Percentiles rank a stretch among this genome's conserved stretches.
Evolutionary conservation across 495 filamentous ascomycete species (phyloP).

Genomic region (Hypoxylon crocopeplum): DNA sequence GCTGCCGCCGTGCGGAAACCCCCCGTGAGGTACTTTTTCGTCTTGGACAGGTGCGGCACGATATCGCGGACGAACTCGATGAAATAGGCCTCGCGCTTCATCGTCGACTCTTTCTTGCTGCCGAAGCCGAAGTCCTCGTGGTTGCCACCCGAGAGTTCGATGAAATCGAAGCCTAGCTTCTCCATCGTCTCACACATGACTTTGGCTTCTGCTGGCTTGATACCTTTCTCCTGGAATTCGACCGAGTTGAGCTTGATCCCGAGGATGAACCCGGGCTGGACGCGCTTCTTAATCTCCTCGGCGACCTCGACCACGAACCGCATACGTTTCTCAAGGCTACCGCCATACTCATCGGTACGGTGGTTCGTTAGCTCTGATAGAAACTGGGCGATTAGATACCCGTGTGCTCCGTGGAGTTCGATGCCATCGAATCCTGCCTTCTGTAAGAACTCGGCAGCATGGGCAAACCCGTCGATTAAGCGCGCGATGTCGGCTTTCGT

Average conservation of each 20-base stretch:
- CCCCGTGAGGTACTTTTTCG: slow-evolving; percentile 61
- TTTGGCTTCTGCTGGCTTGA: slow-evolving; percentile 60
- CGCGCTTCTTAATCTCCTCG: slow-evolving; percentile 52
- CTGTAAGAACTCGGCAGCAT: slow-evolving; percentile 60
- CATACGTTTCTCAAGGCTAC: slow-evolving; percentile 62
- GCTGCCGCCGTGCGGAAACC: slow-evolving; percentile 56
- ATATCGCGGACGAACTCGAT: slow-evolving; percentile 66
- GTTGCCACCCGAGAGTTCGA: slow-evolving; percentile 69
- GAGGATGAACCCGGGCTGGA: slow-evolving; percentile 57
- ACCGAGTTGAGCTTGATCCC: slow-evolving; percentile 70
- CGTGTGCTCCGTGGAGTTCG: slow-evolving; percentile 60
- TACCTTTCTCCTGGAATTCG: slow-evolving; percentile 64
- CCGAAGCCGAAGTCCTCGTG: slow-evolving; percentile 58
- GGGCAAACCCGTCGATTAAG: slow-evolving; percentile 58
- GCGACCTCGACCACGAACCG: slow-evolving; percentile 60
- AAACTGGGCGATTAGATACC: slow-evolving; percentile 71
- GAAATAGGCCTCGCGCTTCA: slow-evolving; percentile 67
- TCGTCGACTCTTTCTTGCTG: slow-evolving; percentile 59
- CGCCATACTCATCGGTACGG: slow-evolving; percentile 67
- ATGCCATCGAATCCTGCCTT: slow-evolving; percentile 64
- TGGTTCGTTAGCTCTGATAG: slow-evolving; percentile 62
- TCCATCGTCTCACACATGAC: slow-evolving; percentile 61
- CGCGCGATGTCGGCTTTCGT: slow-evolving; percentile 57
- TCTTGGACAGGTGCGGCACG: slow-evolving; percentile 58
- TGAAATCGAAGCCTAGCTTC: slow-evolving; percentile 62